A percentile compares a stretch with the other conserved stretches of the same genome.
These are phyloP conservation scores for Ustilago nuda DNA, from an alignment of 1,284 basidiomycete species.

Conservation along the genomic window DNA sequence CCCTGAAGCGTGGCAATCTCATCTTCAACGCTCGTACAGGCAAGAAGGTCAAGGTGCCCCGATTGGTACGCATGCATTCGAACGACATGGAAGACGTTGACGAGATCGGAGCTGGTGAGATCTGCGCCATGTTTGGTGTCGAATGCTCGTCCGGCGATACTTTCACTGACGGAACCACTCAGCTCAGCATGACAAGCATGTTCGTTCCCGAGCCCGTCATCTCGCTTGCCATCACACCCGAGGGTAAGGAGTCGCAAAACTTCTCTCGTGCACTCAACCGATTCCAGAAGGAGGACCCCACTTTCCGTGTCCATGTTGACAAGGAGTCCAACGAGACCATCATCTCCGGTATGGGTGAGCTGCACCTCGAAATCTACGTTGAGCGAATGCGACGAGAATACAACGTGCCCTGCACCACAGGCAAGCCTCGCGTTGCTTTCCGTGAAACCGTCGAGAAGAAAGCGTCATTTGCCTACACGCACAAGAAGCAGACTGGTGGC, in stretches of 20 bases:
- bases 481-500: slow-evolving; percentile 99
- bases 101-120: slow-evolving; percentile 95
- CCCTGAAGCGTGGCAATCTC: slow-evolving; percentile 82
- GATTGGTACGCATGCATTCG: slow-evolving; percentile 96
- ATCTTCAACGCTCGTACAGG: slow-evolving; percentile 96
- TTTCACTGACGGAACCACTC: slow-evolving; percentile 76
- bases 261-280: slow-evolving; percentile 96
- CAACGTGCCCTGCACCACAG: slow-evolving; percentile 90
- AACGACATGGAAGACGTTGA: slow-evolving; percentile 99
- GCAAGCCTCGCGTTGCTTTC: slow-evolving; percentile 96
- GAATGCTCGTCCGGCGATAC: slow-evolving; percentile 99
- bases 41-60: slow-evolving; percentile 98
- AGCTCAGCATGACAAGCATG: slow-evolving; percentile 82
- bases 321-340: slow-evolving; percentile 98
- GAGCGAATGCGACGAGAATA: slow-evolving; percentile 99
- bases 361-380: slow-evolving; percentile 98
- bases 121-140: slow-evolving; percentile 99
- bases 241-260: slow-evolving; percentile 83
- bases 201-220: slow-evolving; percentile 99
- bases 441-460: slow-evolving; percentile 89
- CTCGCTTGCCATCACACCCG: slow-evolving; percentile 90
- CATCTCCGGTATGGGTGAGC: slow-evolving; percentile 98
- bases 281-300: slow-evolving; percentile 99
- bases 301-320: slow-evolving; percentile 97
- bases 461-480: slow-evolving; percentile 88